Base-by-base conservation (phyloP, 2,329 filamentous ascomycete species). In the Phialophora chinensis region DNA sequence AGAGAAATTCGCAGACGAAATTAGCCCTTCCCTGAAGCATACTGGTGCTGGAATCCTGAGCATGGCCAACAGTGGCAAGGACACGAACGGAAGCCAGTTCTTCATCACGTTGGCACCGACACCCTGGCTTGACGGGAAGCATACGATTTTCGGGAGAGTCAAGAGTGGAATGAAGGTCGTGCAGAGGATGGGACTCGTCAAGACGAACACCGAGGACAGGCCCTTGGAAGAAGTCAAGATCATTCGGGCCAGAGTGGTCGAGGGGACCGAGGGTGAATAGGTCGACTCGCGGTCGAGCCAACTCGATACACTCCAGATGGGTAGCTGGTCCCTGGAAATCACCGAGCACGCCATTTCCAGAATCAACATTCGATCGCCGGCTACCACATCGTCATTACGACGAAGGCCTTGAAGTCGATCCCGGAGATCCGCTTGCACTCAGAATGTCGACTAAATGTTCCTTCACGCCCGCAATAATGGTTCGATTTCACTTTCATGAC, bases 21-120 rank as follows among this genome's bases (percentile, higher is more conserved):
- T 98, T 73, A 82, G 86, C 55, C 80, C 88, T 1, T 82, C 83
- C 4, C 82, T 99, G 62, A 95, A 94, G 77, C 95, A 99, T 81
- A 96, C 93, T 0, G 94, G 94, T 44, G 93, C 94, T 3, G 94
- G 94, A 0, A 85, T 98, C n/a, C 82, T 99, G 73, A 93, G 89
- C 80, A 99, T 99, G 95, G 95, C 95, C 66, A 99, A 99, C 80
- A 88, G 89, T 17, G 95, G 95, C 0, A 91, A 92, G 8, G 88
- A 98, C 78, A 96, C 94, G 42, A 98, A 98, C 78, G 94, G 94
- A 25, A 92, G 88, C 66, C 95, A 98, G 80, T 99, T 98, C 80
- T 98, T 98, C 77, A 88, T 99, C 72, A 98, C 95, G 0, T 84
- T 98, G 38, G 94, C 93, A 7, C 94, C 94, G 4, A 94, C 95